These are phyloP conservation scores for Didymella glomerata DNA, from an alignment of 2,329 filamentous ascomycete genomes.

Conservation along the genomic window DNA sequence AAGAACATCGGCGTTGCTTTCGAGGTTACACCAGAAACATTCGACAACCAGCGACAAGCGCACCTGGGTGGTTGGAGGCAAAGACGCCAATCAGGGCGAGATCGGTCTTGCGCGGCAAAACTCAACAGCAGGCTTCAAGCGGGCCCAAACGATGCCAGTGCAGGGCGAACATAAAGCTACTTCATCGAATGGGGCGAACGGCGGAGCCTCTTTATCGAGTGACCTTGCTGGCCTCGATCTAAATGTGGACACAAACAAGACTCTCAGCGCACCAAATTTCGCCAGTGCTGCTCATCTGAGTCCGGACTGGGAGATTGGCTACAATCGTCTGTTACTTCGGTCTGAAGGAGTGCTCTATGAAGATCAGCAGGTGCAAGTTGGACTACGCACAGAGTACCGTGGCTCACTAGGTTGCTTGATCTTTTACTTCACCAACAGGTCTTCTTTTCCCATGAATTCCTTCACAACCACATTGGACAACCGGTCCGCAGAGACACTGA, in stretches of 20 bases:
- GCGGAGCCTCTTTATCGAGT: conserved; percentile 61
- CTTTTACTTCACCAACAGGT: conserved; percentile 95
- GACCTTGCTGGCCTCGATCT: conserved; percentile 83
- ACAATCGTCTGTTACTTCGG: conserved; percentile 79
- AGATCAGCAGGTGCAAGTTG: conserved; percentile 91
- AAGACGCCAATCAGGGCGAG: conserved; percentile 90
- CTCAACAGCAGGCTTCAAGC: conserved; percentile 73
- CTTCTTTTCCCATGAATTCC: conserved; percentile 81
- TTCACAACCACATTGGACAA: conserved; percentile 95
- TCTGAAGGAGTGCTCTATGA: conserved; percentile 92
- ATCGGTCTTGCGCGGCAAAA: conserved; percentile 78
- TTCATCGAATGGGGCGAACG: conserved; percentile 55
- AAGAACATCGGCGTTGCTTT: conserved; percentile 88
- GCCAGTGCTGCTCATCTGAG: conserved; percentile 92
- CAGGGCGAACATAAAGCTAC: conserved; percentile 41
- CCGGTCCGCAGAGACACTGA: conserved; percentile 69
- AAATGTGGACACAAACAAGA: conserved; percentile 65
- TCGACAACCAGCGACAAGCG: conserved; percentile 91
- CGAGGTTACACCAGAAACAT: conserved; percentile 92
- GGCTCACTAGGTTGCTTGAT: conserved; percentile 96
- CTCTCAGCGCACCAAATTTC: conserved; percentile 77
- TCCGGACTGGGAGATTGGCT: conserved; percentile 93
- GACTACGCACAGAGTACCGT: conserved; percentile 90
- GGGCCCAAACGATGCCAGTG: conserved; percentile 74
- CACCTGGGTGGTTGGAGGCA: conserved; percentile 97